Percentiles rank a stretch among this genome's conserved stretches.
Evolutionary conservation across 805 yeast genomes (phyloP).

Genomic region (Wickerhamiella lipophila): DNA sequence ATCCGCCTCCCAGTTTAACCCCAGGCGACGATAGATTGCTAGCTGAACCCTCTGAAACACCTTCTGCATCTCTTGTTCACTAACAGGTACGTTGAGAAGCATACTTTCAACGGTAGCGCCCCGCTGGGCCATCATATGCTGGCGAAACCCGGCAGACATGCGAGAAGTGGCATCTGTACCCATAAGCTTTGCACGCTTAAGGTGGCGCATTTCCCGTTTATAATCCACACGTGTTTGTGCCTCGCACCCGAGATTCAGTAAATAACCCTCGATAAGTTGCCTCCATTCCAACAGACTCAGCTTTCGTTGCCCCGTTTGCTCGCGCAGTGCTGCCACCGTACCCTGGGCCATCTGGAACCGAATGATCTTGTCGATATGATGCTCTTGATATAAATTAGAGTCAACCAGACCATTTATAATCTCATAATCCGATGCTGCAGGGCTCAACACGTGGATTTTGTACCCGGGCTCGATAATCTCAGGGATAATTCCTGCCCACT

Average conservation of each 20-base stretch:
- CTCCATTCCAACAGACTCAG: constrained; percentile 56
- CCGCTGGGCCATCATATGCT: constrained; percentile 26
- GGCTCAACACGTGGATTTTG: constrained; percentile 40
- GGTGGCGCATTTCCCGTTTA: constrained; percentile 33
- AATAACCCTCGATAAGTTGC: constrained; percentile 56
- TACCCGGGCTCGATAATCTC: constrained; percentile 29
- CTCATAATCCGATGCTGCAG: constrained; percentile 29
- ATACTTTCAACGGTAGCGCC: constrained; percentile 18
- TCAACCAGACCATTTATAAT: constrained; percentile 7
- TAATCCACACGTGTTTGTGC: constrained; percentile 59
- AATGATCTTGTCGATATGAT: constrained; percentile 42
- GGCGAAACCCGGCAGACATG: constrained; percentile 24
- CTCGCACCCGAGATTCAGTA: constrained; percentile 53
- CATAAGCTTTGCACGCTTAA: constrained; percentile 16
- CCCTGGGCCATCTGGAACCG: constrained; percentile 47
- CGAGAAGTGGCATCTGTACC: constrained; percentile 12
- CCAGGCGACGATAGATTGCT: constrained; percentile 44
- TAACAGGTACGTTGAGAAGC: constrained; percentile 5
- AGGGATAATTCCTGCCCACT: constrained; percentile 46
- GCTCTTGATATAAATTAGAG: constrained; percentile 43
- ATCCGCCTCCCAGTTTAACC: constrained; percentile 42
- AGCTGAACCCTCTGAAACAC: constrained; percentile 45
- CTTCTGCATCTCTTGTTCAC: constrained; percentile 24
- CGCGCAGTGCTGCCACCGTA: constrained; percentile 42
- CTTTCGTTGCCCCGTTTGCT: constrained; percentile 16